A percentile compares a stretch with the other conserved stretches of the same genome.
phyloP scores from a whole-genome alignment of 2,329 filamentous ascomycete species.

The Phaeoacremonium minimum region DNA sequence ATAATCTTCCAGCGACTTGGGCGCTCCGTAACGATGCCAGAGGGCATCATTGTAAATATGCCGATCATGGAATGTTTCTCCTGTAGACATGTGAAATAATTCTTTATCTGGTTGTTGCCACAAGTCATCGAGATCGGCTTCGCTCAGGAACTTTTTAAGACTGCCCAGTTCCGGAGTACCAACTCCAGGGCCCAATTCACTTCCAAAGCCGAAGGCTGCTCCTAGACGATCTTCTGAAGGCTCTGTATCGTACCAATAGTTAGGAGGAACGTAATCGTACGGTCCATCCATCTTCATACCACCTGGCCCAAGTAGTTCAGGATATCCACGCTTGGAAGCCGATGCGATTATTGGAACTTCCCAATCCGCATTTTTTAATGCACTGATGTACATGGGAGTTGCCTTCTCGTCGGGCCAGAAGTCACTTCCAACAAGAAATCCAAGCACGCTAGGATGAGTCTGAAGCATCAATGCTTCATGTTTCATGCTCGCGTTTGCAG shows the following conservation, averaged over 20 bases:
- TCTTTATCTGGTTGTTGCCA: slow-evolving; percentile 50
- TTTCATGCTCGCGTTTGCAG: slow-evolving; percentile 49
- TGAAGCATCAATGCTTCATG: slow-evolving; percentile 60
- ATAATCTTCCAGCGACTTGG: slow-evolving; percentile 51
- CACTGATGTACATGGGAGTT: slow-evolving; percentile 45
- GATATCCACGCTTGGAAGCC: slow-evolving; percentile 50
- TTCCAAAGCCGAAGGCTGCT: slow-evolving; percentile 59
- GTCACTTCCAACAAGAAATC: slow-evolving; percentile 57
- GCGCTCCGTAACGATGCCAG: slow-evolving; percentile 45
- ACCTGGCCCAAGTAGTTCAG: slow-evolving; percentile 44
- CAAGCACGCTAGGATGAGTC: slow-evolving; percentile 53
- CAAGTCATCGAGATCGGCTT: slow-evolving; percentile 45
- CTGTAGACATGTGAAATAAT: slow-evolving; percentile 57
- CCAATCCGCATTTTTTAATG: slow-evolving; percentile 47
- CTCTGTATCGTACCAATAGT: slow-evolving; percentile 54
- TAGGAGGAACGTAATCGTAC: slow-evolving; percentile 63
- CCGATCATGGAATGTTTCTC: slow-evolving; percentile 51
- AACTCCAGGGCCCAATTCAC: slow-evolving; percentile 57
- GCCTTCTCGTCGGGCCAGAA: slow-evolving; percentile 59
- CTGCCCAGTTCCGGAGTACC: slow-evolving; percentile 56
- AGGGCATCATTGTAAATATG: slow-evolving; percentile 55
- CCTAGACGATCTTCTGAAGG: slow-evolving; percentile 36
- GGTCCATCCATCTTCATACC: slow-evolving; percentile 65
- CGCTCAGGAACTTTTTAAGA: slow-evolving; percentile 47
- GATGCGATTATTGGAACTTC: slow-evolving; percentile 52